Evolutionary conservation across 2,329 filamentous ascomycete genomes (phyloP), one percentile per base, ranked within the genome.

Genomic region (Metarhizium humberi): DNA sequence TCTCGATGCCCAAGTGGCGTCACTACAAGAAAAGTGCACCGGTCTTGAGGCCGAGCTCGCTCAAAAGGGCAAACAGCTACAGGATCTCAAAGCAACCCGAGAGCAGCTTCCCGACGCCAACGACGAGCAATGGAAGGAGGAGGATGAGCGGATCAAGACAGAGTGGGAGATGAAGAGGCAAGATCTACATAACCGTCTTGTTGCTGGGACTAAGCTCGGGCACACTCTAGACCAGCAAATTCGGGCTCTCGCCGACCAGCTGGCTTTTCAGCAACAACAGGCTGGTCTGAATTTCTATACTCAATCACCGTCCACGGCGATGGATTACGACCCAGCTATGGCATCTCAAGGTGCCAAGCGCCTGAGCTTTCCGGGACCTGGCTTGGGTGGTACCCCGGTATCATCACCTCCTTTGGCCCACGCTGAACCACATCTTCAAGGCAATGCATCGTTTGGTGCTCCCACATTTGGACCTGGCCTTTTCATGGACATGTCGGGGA

Each of bases 31-130:
- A 43, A 84, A 85, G 55, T 80, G 81, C 56, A 73, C 78, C 6
- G 75, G 76, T 38, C 74, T 92, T 52, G 89, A 94, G 67, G 80
- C 87, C 8, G 85, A 89, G 58, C 78, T 94, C 32, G 86, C 84
- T 60, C 80, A 88, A 55, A 74, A 74, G 59, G 72, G 72, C 57
- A 88, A 86, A 54, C 81, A 86, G 60, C 81, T 92, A 60, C 89
- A 90, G 66, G 79, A 85, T 52, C 77, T 91, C 30, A 89, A 94
- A 66, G 83, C 85, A 56, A 81, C 86, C 60, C 75, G 84, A 51
- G 86, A 86, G 67, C 80, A 78, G 55, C 76, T 83, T 13, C 79
- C 81, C 2, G 84, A 79, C 16, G 80, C 75, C n/a, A 78, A 84
- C 55, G 82, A 84, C 42, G 80, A 83, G 14, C 77, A 76, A 58